A percentile compares a stretch with the other conserved stretches of the same genome.
phyloP scores from a whole-genome alignment of 352 stramenopile species.

The Phytophthora cryptogea region DNA sequence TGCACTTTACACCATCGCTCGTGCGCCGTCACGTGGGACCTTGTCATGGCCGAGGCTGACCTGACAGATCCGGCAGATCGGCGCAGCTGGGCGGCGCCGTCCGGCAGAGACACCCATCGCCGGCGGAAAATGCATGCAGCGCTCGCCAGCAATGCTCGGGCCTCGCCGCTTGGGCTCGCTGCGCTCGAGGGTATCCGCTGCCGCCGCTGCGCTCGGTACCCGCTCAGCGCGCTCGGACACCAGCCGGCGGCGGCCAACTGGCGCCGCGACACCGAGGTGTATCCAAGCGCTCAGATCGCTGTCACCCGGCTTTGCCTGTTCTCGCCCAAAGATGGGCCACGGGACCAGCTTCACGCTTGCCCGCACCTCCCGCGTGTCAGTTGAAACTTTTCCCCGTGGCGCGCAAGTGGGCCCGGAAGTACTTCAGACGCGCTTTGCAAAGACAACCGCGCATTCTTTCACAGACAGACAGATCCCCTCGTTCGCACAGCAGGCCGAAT shows the following conservation, averaged over 20 bases:
- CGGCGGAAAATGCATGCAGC: too few relatives aligned
- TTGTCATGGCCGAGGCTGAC: conserved; percentile 5
- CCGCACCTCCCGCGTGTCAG: conserved; percentile 19
- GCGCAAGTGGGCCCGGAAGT: conserved; percentile 18
- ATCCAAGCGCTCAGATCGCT: conserved; percentile 41
- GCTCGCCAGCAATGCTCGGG: not conserved
- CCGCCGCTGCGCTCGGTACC: conserved; percentile 18
- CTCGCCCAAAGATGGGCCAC: conserved; percentile 18
- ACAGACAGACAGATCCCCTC: conserved; percentile 1
- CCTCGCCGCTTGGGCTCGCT: not conserved
- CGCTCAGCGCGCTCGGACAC: conserved; percentile 12
- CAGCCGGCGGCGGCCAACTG: conserved; percentile 23
- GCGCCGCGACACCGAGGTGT: conserved; percentile 23
- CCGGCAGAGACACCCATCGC: conserved; percentile 14
- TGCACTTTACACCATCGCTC: not conserved
- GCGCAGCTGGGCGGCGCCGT: conserved; percentile 13
- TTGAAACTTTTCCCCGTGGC: conserved; percentile 35
- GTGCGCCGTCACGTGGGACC: conserved; percentile 24
- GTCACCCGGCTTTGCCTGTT: conserved; percentile 29
- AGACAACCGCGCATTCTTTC: not conserved
- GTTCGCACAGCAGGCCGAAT: conserved; percentile 18
- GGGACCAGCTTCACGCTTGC: conserved; percentile 24
- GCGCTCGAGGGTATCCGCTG: conserved; percentile 13
- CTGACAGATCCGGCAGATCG: conserved; percentile 27
- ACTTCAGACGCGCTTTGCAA: not conserved